Evolutionary conservation across 2,329 filamentous ascomycete species (phyloP).

Genomic region (Amylocarpus encephaloides): DNA sequence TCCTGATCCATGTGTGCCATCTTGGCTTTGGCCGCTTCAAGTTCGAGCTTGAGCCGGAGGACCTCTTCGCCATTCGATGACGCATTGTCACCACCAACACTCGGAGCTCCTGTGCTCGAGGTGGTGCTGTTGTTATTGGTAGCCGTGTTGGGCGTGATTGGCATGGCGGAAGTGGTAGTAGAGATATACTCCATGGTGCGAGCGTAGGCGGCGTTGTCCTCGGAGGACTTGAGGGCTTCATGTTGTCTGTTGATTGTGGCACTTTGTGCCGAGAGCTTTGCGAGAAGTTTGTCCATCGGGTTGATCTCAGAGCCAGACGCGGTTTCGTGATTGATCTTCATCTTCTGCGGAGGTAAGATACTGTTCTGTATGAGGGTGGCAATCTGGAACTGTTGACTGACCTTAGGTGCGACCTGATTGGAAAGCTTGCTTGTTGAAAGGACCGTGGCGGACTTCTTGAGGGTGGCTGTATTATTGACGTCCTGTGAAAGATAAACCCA

Average conservation of each 20-base stretch:
- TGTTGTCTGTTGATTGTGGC: slow-evolving; percentile 52
- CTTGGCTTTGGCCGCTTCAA: slow-evolving; percentile 63
- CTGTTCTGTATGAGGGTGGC: background rate
- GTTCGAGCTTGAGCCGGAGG: slow-evolving; percentile 61
- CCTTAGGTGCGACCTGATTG: slow-evolving; percentile 49
- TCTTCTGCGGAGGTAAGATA: slow-evolving; percentile 37
- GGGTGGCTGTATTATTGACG: slow-evolving; percentile 15
- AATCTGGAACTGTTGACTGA: slow-evolving; percentile 26
- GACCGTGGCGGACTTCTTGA: slow-evolving; percentile 36
- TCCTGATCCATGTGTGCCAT: slow-evolving; percentile 68
- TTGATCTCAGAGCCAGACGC: slow-evolving; percentile 36
- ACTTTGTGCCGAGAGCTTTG: slow-evolving; percentile 68
- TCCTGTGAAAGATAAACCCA: slow-evolving; percentile 15
- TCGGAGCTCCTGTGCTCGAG: slow-evolving; percentile 47
- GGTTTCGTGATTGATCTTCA: slow-evolving; percentile 42
- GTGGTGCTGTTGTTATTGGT: slow-evolving; percentile 39
- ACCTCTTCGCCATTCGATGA: slow-evolving; percentile 48
- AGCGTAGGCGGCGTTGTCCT: slow-evolving; percentile 22
- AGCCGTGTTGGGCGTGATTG: slow-evolving; percentile 57
- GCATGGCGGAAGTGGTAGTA: slow-evolving; percentile 40
- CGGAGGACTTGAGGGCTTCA: slow-evolving; percentile 40
- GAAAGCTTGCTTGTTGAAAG: slow-evolving; percentile 49
- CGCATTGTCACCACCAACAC: slow-evolving; percentile 38
- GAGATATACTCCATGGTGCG: slow-evolving; percentile 40
- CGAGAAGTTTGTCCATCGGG: slow-evolving; percentile 66